Base-by-base conservation (phyloP, 129 eudicot genomes). In the Lactuca sativa region DNA sequence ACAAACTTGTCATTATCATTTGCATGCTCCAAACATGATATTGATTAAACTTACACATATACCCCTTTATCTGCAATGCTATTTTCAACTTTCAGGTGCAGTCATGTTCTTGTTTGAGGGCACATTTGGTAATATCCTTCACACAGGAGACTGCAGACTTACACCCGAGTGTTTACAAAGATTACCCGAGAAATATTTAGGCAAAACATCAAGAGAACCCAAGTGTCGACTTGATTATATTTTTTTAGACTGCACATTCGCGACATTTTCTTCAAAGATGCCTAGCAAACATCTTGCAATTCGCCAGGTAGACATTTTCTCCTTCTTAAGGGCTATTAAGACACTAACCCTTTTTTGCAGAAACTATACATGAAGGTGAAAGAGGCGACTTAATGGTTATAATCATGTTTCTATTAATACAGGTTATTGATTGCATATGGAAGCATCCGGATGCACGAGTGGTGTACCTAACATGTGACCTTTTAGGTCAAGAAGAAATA, bases 101-200 rank as follows among this genome's bases (percentile, higher is more conserved):
- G 80, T 84, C 63, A 91, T 91, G 97, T 81, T 88, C 59, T 57
- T 88, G 70, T 91, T 85, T 77, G 97, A 91, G 72, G 96, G 97
- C 47, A 57, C 64, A n/a, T 91, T 91, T 70, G 97, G 97, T 58
- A 91, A 86, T 62, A 77, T 88, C 17, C 78, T 91, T 64, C 97
- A 91, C 72, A 91, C 97, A 9, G 97, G 96, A 80, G 97, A 91
- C 71, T 91, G 96, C 80, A 91, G 97, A 65, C 86, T 91, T 54
- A 76, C 85, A 59, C 85, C 84, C 1, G 97, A 88, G 65, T 86
- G 96, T 79, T 83, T 91, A 71, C 96, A 75, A 70, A 79, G 78
- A 59, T 78, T 88, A 64, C 97, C 97, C 0, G 88, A 84, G 48
- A 91, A 84, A 65, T 91, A 88, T 73, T 14, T 88, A 25, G 93